Percentiles rank a stretch among this genome's conserved stretches.
phyloP scores from a whole-genome alignment of 495 filamentous ascomycete species.

The Daldinia loculata region DNA sequence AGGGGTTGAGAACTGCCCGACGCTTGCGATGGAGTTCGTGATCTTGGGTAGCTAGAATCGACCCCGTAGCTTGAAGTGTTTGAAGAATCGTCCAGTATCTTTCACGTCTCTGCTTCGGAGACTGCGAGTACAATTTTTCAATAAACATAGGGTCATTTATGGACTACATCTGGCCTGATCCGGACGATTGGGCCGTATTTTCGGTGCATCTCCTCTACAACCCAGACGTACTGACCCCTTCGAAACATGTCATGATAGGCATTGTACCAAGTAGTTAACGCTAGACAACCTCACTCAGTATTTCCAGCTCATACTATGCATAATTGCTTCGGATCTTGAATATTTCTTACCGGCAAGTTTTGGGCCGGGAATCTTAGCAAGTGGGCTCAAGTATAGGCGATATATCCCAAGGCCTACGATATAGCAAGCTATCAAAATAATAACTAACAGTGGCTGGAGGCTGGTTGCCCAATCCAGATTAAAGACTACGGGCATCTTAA shows the following conservation, averaged over 20 bases:
- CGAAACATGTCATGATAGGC: constrained; percentile 28
- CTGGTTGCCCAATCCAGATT: constrained; percentile 7
- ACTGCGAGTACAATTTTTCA: constrained; percentile 33
- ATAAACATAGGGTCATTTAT: constrained; percentile 37
- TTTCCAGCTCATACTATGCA: neutral
- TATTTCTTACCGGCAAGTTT: constrained; percentile 48
- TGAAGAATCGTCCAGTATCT: constrained; percentile 23
- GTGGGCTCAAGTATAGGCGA: constrained; percentile 54
- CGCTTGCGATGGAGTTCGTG: constrained; percentile 52
- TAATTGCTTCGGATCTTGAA: neutral
- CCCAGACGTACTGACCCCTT: constrained; percentile 33
- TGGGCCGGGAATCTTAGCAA: constrained; percentile 57
- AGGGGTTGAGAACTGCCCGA: constrained; percentile 47
- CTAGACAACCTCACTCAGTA: constrained; percentile 15
- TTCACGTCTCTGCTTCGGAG: constrained; percentile 27
- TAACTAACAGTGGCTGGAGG: constrained; percentile 7
- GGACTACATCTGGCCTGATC: constrained; percentile 28
- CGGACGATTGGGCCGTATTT: constrained; percentile 42
- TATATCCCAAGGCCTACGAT: constrained; percentile 16
- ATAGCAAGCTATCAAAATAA: constrained; percentile 1
- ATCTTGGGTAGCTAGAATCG: constrained; percentile 45
- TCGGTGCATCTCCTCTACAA: constrained; percentile 43
- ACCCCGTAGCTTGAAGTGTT: constrained; percentile 21
- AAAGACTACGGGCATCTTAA: constrained; percentile 9
- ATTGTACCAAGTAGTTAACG: constrained; percentile 55